Evolutionary conservation across 139 green algal species (phyloP), one percentile per base, ranked within the genome.

Genomic region (Yamagishiella unicocca): DNA sequence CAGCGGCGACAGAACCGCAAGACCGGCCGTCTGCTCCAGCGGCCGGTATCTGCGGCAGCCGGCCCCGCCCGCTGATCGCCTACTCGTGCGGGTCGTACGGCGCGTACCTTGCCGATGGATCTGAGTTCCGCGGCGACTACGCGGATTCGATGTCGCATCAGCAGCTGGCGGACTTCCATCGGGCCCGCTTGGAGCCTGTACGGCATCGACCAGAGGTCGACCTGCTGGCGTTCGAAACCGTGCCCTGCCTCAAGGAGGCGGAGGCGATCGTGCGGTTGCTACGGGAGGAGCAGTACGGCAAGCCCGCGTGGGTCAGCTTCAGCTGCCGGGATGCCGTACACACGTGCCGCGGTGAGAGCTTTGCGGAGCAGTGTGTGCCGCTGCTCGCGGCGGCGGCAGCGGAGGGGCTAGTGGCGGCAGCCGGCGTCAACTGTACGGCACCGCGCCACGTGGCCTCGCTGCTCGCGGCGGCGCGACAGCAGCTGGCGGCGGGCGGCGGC

Each of bases 1-100:
- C n/a, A n/a, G n/a, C n/a, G n/a, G n/a, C n/a, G n/a, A n/a, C n/a
- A n/a, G n/a, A n/a, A n/a, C n/a, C n/a, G n/a, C n/a, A n/a, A n/a
- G n/a, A n/a, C n/a, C n/a, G n/a, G n/a, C n/a, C n/a, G n/a, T n/a
- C n/a, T n/a, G n/a, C n/a, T n/a, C n/a, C n/a, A n/a, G n/a, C n/a
- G n/a, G n/a, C n/a, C n/a, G n/a, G n/a, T n/a, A n/a, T n/a, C n/a
- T n/a, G n/a, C 33, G 35, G 33, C 72, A 12, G 43, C 80, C 29
- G 80, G 21, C 14, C 1, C 38, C 64, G 78, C 27, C 90, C 83
- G 0, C 64, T 93, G 14, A 61, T 93, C 2, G 90, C 82, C 4
- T 88, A 82, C 46, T 93, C 90, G n/a, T 89, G 73, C 31, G 90
- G 90, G 19, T 68, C 77, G 33, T 93, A 91, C 37, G 90, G 90